Conservation (phyloP, 805 yeast genomes). For the Candida wancherniae region DNA sequence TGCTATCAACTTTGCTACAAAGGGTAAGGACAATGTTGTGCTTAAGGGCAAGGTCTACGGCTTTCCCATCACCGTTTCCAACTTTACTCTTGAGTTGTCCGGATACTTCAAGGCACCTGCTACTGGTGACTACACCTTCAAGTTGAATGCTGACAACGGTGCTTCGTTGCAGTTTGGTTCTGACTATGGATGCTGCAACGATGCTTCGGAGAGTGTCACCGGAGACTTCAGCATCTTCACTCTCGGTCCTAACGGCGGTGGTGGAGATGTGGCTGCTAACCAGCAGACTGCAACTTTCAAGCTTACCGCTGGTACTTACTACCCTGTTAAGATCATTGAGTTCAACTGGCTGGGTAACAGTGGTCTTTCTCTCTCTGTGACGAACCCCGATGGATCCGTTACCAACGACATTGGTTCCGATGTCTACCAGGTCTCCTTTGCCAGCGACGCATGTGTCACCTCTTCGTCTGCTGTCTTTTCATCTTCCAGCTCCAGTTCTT, state of each 20-base stretch:
- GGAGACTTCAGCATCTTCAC: slow-evolving; percentile 2
- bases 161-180: slow-evolving; percentile 9
- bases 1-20: neutral
- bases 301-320: slow-evolving; percentile 6
- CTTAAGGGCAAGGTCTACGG: slow-evolving; percentile 2
- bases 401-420: slow-evolving; percentile 3
- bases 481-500: too few relatives aligned
- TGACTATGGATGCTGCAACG: slow-evolving; percentile 7
- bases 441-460: neutral
- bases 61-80: slow-evolving; percentile 2
- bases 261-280: slow-evolving; percentile 1
- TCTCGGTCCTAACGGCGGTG: slow-evolving; percentile 1
- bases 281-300: slow-evolving; percentile 1
- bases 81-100: slow-evolving; percentile 5
- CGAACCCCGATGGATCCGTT: neutral
- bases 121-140: slow-evolving; percentile 10
- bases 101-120: slow-evolving; percentile 9
- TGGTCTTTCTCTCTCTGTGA: slow-evolving; percentile 1
- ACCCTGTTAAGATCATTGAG: slow-evolving; percentile 9
- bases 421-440: slow-evolving; percentile 4
- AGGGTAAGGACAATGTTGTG: neutral
- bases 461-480: too few relatives aligned
- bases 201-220: slow-evolving; percentile 6
- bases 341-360: slow-evolving; percentile 7
- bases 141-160: slow-evolving; percentile 9